These are phyloP conservation scores for Phyllosticta citrichinensis DNA, from an alignment of 2,329 filamentous ascomycete genomes.

Conservation along the genomic window DNA sequence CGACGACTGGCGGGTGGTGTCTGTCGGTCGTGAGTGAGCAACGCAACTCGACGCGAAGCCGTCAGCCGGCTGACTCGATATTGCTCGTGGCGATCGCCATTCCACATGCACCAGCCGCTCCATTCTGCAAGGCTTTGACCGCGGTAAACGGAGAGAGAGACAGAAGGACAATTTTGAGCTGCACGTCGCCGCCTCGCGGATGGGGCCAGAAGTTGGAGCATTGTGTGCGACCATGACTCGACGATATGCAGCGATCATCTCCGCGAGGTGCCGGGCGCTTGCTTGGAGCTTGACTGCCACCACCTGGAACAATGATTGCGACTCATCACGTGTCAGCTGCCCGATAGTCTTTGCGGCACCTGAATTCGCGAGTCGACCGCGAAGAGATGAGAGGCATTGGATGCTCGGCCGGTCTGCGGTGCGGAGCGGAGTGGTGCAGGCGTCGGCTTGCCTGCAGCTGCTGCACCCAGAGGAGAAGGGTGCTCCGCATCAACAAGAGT, in stretches of 20 bases:
- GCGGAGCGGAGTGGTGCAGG: too few species aligned
- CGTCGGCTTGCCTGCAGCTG: neutral
- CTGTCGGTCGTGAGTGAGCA: too few species aligned
- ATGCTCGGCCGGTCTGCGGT: neutral
- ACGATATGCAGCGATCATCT: constrained; percentile 4
- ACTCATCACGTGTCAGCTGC: neutral
- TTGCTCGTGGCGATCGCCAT: neutral
- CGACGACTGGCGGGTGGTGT: too few species aligned
- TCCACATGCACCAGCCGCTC: neutral
- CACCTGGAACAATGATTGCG: neutral
- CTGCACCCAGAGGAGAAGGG: neutral
- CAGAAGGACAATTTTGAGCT: neutral
- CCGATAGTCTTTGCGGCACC: neutral
- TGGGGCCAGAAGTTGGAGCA: constrained; percentile 4
- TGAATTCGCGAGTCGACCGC: neutral
- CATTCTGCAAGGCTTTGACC: neutral
- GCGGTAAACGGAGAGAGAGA: neutral
- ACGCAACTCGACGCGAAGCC: neutral
- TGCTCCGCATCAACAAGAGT: neutral
- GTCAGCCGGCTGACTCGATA: neutral
- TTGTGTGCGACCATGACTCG: constrained; percentile 9
- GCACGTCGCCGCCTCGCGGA: constrained; percentile 5
- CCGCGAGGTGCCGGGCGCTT: constrained; percentile 1
- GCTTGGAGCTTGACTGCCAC: neutral
- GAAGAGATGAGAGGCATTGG: neutral